A percentile compares a stretch with the other conserved stretches of the same genome.
phyloP scores from a whole-genome alignment of 2,329 filamentous ascomycete species.

The Hortaea werneckii region DNA sequence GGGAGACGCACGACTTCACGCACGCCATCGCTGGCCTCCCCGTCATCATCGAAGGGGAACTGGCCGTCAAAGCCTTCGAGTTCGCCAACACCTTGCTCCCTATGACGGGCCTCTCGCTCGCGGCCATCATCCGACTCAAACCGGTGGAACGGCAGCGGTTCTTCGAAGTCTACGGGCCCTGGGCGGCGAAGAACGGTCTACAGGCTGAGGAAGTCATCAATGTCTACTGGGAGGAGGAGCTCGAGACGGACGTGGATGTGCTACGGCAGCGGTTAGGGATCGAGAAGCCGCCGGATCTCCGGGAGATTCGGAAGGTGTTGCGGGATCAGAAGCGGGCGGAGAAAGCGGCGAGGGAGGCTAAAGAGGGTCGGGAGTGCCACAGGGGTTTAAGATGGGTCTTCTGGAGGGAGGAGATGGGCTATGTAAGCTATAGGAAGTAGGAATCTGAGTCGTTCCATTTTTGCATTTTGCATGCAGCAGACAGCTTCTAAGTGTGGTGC shows the following conservation, averaged over 20 bases:
- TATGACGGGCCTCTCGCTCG: conserved; percentile 83
- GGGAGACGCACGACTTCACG: conserved; percentile 96
- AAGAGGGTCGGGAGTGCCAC: too few relatives aligned
- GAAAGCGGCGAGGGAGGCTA: too few relatives aligned
- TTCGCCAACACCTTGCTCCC: conserved; percentile 89
- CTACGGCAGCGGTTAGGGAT: conserved; percentile 68
- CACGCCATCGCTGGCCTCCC: conserved; percentile 88
- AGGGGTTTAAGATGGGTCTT: too few relatives aligned
- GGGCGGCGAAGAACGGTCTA: conserved; percentile 78
- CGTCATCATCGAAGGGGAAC: conserved; percentile 85
- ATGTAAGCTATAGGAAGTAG: too few relatives aligned
- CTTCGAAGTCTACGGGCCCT: conserved; percentile 68
- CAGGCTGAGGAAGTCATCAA: conserved; percentile 75
- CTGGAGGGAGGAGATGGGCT: too few relatives aligned
- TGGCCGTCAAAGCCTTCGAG: conserved; percentile 96
- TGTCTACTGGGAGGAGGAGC: conserved; percentile 93
- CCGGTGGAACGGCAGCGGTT: conserved; percentile 56
- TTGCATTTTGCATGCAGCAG: too few relatives aligned
- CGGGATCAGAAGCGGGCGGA: conserved; percentile 57
- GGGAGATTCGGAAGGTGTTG: conserved; percentile 62
- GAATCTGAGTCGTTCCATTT: too few relatives aligned
- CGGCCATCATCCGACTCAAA: conserved; percentile 58
- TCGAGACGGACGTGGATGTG: conserved; percentile 72
- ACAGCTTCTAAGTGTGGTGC: too few relatives aligned
- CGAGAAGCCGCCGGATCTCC: conserved; percentile 78